Percentiles rank a stretch among this genome's conserved stretches.
These are phyloP conservation scores for Cladosporium sp. DNA, from an alignment of 2,329 filamentous ascomycete species.

Conservation along the genomic window DNA sequence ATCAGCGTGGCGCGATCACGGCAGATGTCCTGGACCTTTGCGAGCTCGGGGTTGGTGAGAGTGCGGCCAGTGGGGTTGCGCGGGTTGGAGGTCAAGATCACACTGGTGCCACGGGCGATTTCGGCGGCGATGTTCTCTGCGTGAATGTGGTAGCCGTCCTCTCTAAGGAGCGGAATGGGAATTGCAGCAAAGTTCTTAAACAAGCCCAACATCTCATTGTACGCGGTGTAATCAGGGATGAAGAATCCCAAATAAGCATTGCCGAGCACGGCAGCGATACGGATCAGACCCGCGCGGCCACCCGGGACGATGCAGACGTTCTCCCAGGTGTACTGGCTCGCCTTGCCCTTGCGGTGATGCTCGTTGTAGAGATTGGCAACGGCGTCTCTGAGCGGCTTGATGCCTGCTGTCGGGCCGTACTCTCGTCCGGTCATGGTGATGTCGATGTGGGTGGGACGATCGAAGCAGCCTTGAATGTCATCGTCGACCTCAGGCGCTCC, in stretches of 20 bases:
- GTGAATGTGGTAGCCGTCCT: constrained; percentile 90
- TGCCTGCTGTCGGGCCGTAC: constrained; percentile 90
- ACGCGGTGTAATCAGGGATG: constrained; percentile 76
- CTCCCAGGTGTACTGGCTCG: constrained; percentile 92
- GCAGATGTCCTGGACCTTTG: constrained; percentile 90
- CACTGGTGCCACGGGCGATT: constrained; percentile 50
- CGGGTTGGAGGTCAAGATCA: constrained; percentile 93
- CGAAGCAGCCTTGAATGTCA: constrained; percentile 85
- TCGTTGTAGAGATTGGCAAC: constrained; percentile 92
- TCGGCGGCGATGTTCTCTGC: constrained; percentile 84
- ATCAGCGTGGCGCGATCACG: constrained; percentile 87
- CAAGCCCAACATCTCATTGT: constrained; percentile 94
- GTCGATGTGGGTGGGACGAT: constrained; percentile 75
- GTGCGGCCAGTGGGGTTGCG: constrained; percentile 92
- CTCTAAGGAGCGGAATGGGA: constrained; percentile 77
- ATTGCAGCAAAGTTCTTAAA: constrained; percentile 94
- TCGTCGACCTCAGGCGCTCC: constrained; percentile 86
- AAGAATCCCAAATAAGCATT: constrained; percentile 86
- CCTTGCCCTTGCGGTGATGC: constrained; percentile 83
- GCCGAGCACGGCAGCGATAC: constrained; percentile 89
- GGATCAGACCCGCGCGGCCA: constrained; percentile 86
- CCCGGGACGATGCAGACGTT: constrained; percentile 96
- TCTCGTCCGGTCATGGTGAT: constrained; percentile 77
- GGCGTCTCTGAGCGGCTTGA: constrained; percentile 83
- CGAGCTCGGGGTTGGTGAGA: constrained; percentile 78